phyloP scores from a whole-genome alignment of 352 stramenopile species.

The Halophytophthora batemanensis region DNA sequence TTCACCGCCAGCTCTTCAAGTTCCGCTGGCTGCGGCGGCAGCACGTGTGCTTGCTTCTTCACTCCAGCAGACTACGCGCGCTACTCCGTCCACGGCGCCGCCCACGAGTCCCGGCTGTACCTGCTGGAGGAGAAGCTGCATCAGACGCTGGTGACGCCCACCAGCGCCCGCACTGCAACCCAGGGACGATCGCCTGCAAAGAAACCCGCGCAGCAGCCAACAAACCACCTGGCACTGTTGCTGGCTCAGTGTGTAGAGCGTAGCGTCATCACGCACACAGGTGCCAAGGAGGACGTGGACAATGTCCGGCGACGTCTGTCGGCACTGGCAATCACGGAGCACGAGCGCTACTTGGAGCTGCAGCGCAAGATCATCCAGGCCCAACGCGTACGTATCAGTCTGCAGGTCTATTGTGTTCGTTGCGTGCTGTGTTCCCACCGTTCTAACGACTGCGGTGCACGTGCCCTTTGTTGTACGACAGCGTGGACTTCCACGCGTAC shows the following conservation, averaged over 20 bases:
- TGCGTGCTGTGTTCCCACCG: slow-evolving; percentile 3
- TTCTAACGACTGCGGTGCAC: background rate
- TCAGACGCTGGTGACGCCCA: slow-evolving; percentile 16
- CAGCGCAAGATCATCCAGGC: slow-evolving; percentile 39
- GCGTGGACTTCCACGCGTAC: slow-evolving; percentile 49
- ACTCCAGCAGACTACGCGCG: slow-evolving; percentile 31
- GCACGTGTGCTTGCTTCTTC: slow-evolving; percentile 26
- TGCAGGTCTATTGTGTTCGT: slow-evolving; percentile 11
- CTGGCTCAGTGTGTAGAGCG: slow-evolving; percentile 26
- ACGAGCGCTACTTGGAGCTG: slow-evolving; percentile 49
- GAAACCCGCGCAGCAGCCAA: slow-evolving; percentile 4
- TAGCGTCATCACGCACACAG: slow-evolving; percentile 8
- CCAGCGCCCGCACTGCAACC: background rate
- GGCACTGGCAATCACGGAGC: slow-evolving; percentile 39
- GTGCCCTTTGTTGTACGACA: too few species aligned
- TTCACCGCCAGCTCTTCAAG: too few species aligned
- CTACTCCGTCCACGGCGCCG: slow-evolving; percentile 30
- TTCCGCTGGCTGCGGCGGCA: too few species aligned
- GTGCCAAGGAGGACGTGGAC: slow-evolving; percentile 18
- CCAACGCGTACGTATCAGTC: slow-evolving; percentile 33
- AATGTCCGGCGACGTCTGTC: slow-evolving; percentile 51
- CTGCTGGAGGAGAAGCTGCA: slow-evolving; percentile 21
- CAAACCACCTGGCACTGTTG: slow-evolving; percentile 33
- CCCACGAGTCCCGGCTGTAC: slow-evolving; percentile 24
- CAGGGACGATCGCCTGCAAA: background rate